Base-by-base conservation (phyloP, 2,329 filamentous ascomycete genomes). In the Fusarium oxysporum region DNA sequence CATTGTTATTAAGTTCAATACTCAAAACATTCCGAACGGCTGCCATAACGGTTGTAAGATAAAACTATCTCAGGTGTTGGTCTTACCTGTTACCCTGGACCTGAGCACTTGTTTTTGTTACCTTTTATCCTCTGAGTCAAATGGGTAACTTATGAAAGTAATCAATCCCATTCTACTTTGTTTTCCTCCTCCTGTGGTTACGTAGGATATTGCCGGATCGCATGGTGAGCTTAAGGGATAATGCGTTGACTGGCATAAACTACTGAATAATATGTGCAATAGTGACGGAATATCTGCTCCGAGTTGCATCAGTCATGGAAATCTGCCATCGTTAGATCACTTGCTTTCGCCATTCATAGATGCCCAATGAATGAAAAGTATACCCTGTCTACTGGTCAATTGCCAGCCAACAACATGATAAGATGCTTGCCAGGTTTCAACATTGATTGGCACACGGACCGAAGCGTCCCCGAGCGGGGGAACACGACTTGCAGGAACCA, bases 381-480 rank as follows among this genome's bases (percentile, higher is more conserved):
- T 35, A 6, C 32, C 17, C 17, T 54, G 19, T 28, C 21, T 3
- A 40, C 19, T 38, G 12, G 13, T 12, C 32, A 28, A 40, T 40
- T 54, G 9, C 23, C 23, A 21, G 13, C 19, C 50, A 28, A 54
- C 7, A 28, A 16, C 33, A 28, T 28, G 50, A 30, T n/a, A 38
- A 28, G 23, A 40, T 68, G 30, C 55, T 37, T 47, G 32, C 41
- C n/a, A 8, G 21, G 30, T 33, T 33, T 14, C 17, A 50, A 45
- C 45, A 41, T 51, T 37, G 40, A 37, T 47, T 40, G 62, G 45
- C 16, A 43, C 12, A 33, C 66, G 66, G 66, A 65, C 66, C 66
- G 58, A 69, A 38, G 37, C 44, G 25, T 54, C 38, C 66, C 65
- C 44, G 55, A 64, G 65, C 65, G 65, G 66, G 65, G 66, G 51